Evolutionary conservation across 1,284 basidiomycete species (phyloP), one percentile per base, ranked within the genome.

Genomic region (Heterobasidion irregulare): DNA sequence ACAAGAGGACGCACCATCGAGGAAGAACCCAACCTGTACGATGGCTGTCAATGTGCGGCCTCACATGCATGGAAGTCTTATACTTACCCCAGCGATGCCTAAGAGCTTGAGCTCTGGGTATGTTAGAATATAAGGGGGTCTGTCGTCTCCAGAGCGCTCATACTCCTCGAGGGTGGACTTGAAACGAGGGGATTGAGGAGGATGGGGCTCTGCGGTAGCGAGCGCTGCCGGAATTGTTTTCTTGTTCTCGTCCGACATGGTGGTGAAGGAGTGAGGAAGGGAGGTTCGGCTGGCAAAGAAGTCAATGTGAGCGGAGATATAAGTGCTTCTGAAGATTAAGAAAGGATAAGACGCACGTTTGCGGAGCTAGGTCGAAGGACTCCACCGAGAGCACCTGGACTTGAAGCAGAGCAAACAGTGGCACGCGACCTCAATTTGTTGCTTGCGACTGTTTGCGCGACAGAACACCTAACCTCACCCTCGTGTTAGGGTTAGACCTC

Each of bases 21-120:
- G 72, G 72, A 86, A 86, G 66, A 86, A 86, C 6, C 84, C 84
- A 51, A 84, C 77, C 80, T 82, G 33, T 6, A 12, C 2, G 55
- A 50, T 1, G 34, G 45, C 6, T 52, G 36, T 35, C 52, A 49
- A 53, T 48, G 19, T 34, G 16, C 26, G n/a, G 16, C 12, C 13
- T 41, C 38, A 41, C 38, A 41, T 41, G 38, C 10, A 47, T 3
- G 3, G 35, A 57, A 38, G 45, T 55, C 2, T 9, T 48, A 6
- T 35, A 72, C 78, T 59, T 57, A 84, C 82, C 8, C 82, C 82
- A 50, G 82, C 77, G 57, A 86, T 83, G 36, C 77, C 72, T 34
- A 84, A 68, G 19, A 86, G 65, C 65, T 83, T 83, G 47, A 83
- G 13, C 64, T 84, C 83, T 3, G 76, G 65, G 15, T 59, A 61